Base-by-base conservation (phyloP, 805 yeast species). In the Metschnikowia matae region DNA sequence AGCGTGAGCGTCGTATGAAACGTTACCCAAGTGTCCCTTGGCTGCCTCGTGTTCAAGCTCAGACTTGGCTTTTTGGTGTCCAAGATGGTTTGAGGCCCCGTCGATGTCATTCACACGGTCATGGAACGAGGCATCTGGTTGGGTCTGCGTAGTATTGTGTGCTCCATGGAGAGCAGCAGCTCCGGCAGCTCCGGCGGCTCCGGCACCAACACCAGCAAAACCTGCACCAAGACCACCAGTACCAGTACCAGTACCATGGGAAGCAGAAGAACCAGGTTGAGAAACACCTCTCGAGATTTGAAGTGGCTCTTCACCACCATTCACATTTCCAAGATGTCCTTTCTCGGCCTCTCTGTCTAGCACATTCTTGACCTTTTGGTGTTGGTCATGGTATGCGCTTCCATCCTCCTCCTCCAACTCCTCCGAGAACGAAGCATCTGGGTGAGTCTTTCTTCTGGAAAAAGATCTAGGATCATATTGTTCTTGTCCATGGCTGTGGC, bases 91-190 rank as follows among this genome's bases (percentile, higher is more conserved):
- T 7, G 21, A 10, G 20, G 44, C 47, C 6, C 55, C 55, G n/a
- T 52, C 54, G 8, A 49, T 44, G 17, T 52, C 55, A 11, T 45
- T 34, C n/a, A 13, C 41, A 6, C 44, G 37, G 32, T 48, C 49
- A 35, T 40, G 14, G 46, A 46, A 54, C 3, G 56, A 41, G 2
- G 54, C 56, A 39, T 50, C 54, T 11, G 49, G 53, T n/a, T 49
- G 46, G n/a, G 23, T 39, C 29, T 26, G 29, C 29, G 29, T 26
- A 11, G 11, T 26, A 11, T 10, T 26, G 29, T 26, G 29, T 10
- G 2, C 29, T 26, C 20, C 38, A 17, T 35, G 21, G 6, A 15
- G 21, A 13, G 38, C 18, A 15, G 20, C 23, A 17, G 26, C 40
- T 13, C n/a, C 29, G 4, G 40, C 29, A 5, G 15, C 40, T 13